Percentiles rank a stretch among this genome's conserved stretches.
These are phyloP conservation scores for Flaveria trinervia DNA, from an alignment of 129 eudicot species.

Conservation along the genomic window DNA sequence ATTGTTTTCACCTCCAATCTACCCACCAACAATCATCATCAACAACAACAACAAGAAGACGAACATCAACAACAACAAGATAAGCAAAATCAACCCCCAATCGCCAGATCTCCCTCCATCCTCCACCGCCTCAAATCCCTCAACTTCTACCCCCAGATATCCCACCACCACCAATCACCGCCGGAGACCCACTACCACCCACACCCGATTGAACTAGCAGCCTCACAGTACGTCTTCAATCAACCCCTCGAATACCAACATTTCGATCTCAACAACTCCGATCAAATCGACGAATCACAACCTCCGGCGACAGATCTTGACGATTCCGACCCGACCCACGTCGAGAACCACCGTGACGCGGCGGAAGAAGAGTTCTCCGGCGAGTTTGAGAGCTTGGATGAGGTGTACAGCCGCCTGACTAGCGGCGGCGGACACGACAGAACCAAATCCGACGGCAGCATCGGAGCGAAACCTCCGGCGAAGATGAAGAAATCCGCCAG, in stretches of 20 bases:
- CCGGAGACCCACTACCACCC: conserved; percentile 25
- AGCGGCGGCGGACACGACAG: conserved; percentile 38
- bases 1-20: conserved; percentile 66
- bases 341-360: conserved; percentile 13
- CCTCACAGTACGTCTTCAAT: conserved; percentile 44
- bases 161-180: conserved; percentile 30
- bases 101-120: conserved; percentile 59
- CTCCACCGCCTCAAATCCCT: conserved; percentile 77
- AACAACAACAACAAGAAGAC: conserved; percentile 25
- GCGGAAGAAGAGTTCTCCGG: conserved; percentile 22
- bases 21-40: conserved; percentile 35
- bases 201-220: conserved; percentile 34
- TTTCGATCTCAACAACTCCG: conserved; percentile 34
- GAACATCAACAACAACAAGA: background rate
- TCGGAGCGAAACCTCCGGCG: conserved; percentile 46
- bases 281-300: background rate
- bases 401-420: conserved; percentile 57
- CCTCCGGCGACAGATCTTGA: too few relatives aligned
- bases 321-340: conserved; percentile 16
- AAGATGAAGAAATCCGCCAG: conserved; percentile 85
- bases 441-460: conserved; percentile 64
- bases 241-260: conserved; percentile 35
- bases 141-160: conserved; percentile 45
- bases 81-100: conserved; percentile 23
- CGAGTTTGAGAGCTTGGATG: conserved; percentile 55